These are phyloP conservation scores for Plectosphaerella cucumerina DNA, from an alignment of 2,329 filamentous ascomycete genomes.

Conservation along the genomic window DNA sequence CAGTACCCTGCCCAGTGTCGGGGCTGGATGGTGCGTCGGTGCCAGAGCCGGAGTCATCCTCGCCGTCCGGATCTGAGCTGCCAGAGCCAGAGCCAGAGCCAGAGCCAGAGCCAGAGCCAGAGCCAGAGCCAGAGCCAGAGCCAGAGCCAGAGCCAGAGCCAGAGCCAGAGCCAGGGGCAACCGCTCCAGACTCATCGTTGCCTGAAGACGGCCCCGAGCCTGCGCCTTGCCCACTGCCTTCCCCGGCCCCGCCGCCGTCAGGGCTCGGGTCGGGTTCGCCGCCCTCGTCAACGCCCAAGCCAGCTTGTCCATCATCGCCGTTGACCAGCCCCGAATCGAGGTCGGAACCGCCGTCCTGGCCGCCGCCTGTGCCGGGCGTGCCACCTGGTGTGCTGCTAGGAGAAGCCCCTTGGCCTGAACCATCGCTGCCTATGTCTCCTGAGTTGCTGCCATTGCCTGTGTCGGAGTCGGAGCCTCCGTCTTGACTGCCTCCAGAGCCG, in stretches of 20 bases:
- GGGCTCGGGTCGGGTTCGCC: neutral
- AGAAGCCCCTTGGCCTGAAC: too few relatives aligned
- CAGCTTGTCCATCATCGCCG: too few relatives aligned
- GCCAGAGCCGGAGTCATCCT: neutral
- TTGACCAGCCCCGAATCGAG: too few relatives aligned
- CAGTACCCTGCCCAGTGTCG: neutral
- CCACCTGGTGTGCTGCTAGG: too few relatives aligned
- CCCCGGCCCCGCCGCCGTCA: too few relatives aligned
- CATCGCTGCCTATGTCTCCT: too few relatives aligned
- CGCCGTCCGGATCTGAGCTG: neutral
- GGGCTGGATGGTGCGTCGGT: neutral
- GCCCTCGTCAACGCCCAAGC: neutral
- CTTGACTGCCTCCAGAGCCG: neutral
- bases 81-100: neutral
- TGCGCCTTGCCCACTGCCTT: neutral
- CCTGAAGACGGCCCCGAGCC: neutral
- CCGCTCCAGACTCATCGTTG: neutral
- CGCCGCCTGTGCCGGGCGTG: too few relatives aligned
- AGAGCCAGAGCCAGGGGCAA: neutral
- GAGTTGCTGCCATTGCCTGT: too few relatives aligned
- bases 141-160: neutral
- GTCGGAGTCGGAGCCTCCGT: neutral
- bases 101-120: neutral
- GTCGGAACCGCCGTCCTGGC: too few relatives aligned
- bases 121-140: neutral